Evolutionary conservation across 2,329 filamentous ascomycete species (phyloP), one percentile per base, ranked within the genome.

Genomic region (Raffaelea albimanens): DNA sequence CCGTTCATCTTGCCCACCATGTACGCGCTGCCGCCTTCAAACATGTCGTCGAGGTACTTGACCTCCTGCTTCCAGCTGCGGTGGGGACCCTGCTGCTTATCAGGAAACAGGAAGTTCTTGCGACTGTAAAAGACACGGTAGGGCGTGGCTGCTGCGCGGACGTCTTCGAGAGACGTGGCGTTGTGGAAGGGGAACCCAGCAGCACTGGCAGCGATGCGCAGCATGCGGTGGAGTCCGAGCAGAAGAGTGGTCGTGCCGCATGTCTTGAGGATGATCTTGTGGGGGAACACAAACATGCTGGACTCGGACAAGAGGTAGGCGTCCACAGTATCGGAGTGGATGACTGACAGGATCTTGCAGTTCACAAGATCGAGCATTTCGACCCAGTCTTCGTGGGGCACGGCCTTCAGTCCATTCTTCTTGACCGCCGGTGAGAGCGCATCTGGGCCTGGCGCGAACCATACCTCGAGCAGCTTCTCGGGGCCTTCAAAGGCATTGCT

Each of bases 1-100:
- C 93, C 91, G 58, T 98, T 98, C 91, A 97, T 97, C 71, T 96
- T 97, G 61, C 93, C 93, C 55, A 98, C 94, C 90, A 97, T 95
- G 67, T 98, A 98, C 44, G 93, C 93, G 65, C 91, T 97, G 47
- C 93, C 93, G 48, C 87, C 84, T 52, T 85, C 75, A 63, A 98
- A 96, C 66, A 90, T 87, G 62, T 86, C 84, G 68, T 98, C 93
- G 53, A 98, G 76, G 58, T 84, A 95, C 59, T 83, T 85, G 60
- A 97, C 91, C 65, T 98, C 93, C 62, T 96, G 85, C 57, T 89
- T 85, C 93, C 93, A 98, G 80, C 90, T 97, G 53, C 89, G 85
- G 67, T 98, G 93, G 47, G 93, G 93, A 8, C 90, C 90, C 49
- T 80, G 86, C 70, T 98, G 93, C 66, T 88, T 87, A 62, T 96